Conservation (phyloP, 2,329 filamentous ascomycete species). For the Cladophialophora chaetospira region DNA sequence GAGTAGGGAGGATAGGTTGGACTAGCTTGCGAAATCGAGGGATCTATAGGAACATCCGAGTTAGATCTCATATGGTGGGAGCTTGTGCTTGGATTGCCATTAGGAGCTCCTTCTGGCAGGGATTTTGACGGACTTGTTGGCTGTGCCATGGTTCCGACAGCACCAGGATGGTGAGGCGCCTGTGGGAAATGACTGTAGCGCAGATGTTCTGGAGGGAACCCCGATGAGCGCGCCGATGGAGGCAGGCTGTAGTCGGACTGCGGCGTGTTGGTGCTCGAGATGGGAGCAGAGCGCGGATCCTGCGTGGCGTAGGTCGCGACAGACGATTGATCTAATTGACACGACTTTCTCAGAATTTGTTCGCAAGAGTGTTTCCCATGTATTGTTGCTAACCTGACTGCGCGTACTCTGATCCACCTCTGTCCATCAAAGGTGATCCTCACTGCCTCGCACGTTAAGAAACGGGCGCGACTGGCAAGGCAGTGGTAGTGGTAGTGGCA, state of each 20-base stretch:
- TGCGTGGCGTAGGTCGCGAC: slow-evolving; percentile 85
- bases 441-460: slow-evolving; percentile 18
- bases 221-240: slow-evolving; percentile 73
- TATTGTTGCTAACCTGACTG: slow-evolving; percentile 83
- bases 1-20: slow-evolving; percentile 89
- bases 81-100: slow-evolving; percentile 66
- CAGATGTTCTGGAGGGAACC: slow-evolving; percentile 79
- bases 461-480: slow-evolving; percentile 13
- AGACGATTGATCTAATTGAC: slow-evolving; percentile 80
- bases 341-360: slow-evolving; percentile 27
- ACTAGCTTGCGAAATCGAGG: slow-evolving; percentile 90
- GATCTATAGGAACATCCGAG: slow-evolving; percentile 98
- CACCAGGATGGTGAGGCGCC: slow-evolving; percentile 70
- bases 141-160: slow-evolving; percentile 94
- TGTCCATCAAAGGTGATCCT: slow-evolving; percentile 50
- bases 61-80: slow-evolving; percentile 78
- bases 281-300: slow-evolving; percentile 73
- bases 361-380: slow-evolving; percentile 54
- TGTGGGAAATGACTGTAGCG: slow-evolving; percentile 73
- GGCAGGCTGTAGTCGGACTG: slow-evolving; percentile 86
- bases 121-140: slow-evolving; percentile 96
- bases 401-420: slow-evolving; percentile 72
- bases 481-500: slow-evolving; percentile 6
- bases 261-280: slow-evolving; percentile 77
- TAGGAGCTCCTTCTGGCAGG: slow-evolving; percentile 76